Evolutionary conservation across 2,329 filamentous ascomycete genomes (phyloP), one percentile per base, ranked within the genome.

Genomic region (Pestalotiopsis sp.): DNA sequence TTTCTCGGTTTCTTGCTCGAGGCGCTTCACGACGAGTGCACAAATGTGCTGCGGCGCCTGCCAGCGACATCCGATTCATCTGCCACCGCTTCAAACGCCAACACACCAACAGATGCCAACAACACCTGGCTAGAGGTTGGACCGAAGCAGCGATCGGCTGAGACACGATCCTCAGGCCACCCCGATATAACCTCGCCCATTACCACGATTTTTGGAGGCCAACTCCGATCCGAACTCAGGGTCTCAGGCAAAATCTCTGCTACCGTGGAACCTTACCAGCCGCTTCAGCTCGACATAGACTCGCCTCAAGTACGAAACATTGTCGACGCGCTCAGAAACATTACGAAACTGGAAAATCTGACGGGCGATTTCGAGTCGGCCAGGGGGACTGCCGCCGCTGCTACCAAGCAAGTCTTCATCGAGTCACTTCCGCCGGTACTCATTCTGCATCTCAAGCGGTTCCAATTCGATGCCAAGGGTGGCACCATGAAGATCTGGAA

Each of bases 401-500:
- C 94, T 2, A 97, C 93, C 39, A 99, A 98, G 82, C 96, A 98
- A 79, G 91, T 97, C 2, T 94, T 97, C 74, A 97, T 99, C 71
- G 95, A 98, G 75, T 93, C 90, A 1, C 85, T 98, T 17, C 96
- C 96, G 0, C 93, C 94, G 0, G 93, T 98, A 4, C 87, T 99
- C 13, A 97, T 98, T 67, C 87, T 99, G 9, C 96, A 99, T 77
- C 86, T 99, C 57, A 99, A 99, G 83, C 93, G 96, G 59, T 99
- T 99, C 85, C 94, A 98, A 75, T 98, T 97, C 75, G 94, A 98
- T 75, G 93, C 91, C 70, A 89, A 91, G 69, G 93, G 91, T 6
- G 94, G 94, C 27, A 97, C 94, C 0, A 92, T 97, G 76, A 99
- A 99, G 85, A 97, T 98, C 72, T 98, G 95, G 93, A 99, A 98